Percentiles rank a stretch among this genome's conserved stretches.
These are phyloP conservation scores for Themeda triandra DNA, from an alignment of 176 grass and related monocot genomes.

Conservation along the genomic window DNA sequence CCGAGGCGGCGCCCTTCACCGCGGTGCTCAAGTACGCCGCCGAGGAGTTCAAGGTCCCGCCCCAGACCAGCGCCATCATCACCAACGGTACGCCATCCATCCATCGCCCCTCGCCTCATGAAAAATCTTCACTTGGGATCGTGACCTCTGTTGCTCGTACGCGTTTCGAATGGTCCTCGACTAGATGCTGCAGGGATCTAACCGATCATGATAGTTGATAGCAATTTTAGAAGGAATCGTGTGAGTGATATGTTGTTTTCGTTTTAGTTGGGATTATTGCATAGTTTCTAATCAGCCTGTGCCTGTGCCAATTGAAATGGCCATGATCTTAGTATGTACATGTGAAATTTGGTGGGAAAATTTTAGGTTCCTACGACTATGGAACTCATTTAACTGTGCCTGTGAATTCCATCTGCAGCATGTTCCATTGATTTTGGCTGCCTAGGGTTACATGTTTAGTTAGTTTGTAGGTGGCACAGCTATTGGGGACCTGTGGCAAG, in stretches of 20 bases:
- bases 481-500: not conserved
- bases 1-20: conserved; percentile 94
- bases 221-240: not conserved
- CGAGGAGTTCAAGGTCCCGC: conserved; percentile 98
- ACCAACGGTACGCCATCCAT: conserved; percentile 65
- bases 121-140: not conserved
- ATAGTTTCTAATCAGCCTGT: not conserved
- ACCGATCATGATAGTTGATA: not conserved
- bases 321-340: not conserved
- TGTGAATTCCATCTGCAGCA: not conserved
- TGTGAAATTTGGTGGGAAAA: not conserved
- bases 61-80: conserved; percentile 99
- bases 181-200: not conserved
- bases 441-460: not conserved
- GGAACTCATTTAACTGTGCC: not conserved
- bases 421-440: not conserved
- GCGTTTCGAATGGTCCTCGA: not conserved
- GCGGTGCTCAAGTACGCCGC: conserved; percentile 96
- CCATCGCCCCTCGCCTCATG: not conserved
- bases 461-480: not conserved
- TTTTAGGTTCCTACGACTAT: not conserved
- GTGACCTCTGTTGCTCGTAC: not conserved
- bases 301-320: not conserved
- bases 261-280: too few relatives aligned
- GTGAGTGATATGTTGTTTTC: not conserved